Evolutionary conservation across 2,329 filamentous ascomycete species (phyloP).

Genomic region (Polytolypa hystricis): DNA sequence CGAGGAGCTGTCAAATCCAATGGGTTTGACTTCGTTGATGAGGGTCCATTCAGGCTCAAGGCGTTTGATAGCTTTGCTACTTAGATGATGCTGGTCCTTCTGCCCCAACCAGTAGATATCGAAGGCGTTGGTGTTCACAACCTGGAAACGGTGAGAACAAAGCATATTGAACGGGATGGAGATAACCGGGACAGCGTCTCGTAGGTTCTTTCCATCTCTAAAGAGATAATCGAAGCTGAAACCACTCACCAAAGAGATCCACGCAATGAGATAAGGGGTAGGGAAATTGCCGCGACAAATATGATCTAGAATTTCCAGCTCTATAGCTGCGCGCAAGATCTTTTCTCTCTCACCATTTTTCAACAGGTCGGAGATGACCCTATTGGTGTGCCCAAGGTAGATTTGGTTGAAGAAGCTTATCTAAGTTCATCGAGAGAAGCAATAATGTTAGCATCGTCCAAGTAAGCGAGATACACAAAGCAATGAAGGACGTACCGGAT

Average conservation of each 20-base stretch:
- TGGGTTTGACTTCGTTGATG: constrained; percentile 5
- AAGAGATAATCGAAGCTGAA: neutral
- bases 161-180: neutral
- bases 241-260: constrained; percentile 16
- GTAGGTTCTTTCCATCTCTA: neutral
- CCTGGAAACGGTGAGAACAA: constrained; percentile 9
- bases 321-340: constrained; percentile 16
- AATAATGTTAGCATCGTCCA: no score
- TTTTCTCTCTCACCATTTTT: constrained; percentile 7
- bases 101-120: constrained; percentile 17
- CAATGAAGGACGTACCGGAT: no score
- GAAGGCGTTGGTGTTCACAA: constrained; percentile 16
- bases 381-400: constrained; percentile 16
- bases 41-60: constrained; percentile 11
- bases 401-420: constrained; percentile 11
- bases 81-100: constrained; percentile 10
- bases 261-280: constrained; percentile 14
- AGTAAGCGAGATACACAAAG: no score
- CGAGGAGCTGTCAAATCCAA: constrained; percentile 4
- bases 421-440: no score
- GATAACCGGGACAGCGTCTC: constrained; percentile 3
- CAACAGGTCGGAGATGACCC: constrained; percentile 11
- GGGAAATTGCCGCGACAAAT: constrained; percentile 15
- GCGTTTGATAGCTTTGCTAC: constrained; percentile 11
- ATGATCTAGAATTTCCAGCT: constrained; percentile 14